Evolutionary conservation across 352 stramenopile species (phyloP).

Genomic region (Phytophthora hibernalis): DNA sequence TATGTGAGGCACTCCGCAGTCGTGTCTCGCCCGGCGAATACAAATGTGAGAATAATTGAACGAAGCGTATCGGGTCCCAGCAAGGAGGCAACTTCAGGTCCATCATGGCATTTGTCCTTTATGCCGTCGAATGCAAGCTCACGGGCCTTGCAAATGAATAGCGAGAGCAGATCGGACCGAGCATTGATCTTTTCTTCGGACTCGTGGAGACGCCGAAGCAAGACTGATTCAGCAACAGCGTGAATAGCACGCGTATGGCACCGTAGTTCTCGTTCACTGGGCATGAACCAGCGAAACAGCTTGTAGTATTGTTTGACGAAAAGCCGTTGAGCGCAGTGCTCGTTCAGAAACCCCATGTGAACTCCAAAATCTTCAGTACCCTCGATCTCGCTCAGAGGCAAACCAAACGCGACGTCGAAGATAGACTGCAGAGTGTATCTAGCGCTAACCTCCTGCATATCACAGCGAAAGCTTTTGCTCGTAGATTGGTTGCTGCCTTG

Average conservation of each 20-base stretch:
- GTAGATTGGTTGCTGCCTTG: background rate
- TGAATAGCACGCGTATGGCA: slow-evolving; percentile 36
- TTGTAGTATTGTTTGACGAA: slow-evolving; percentile 80
- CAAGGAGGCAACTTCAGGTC: slow-evolving; percentile 18
- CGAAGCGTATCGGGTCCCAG: slow-evolving; percentile 45
- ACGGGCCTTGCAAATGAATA: slow-evolving; percentile 65
- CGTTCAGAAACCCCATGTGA: slow-evolving; percentile 65
- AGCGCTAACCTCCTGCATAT: slow-evolving; percentile 63
- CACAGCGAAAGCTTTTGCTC: slow-evolving; percentile 34
- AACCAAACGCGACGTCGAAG: slow-evolving; percentile 67
- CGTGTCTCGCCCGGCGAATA: slow-evolving; percentile 89
- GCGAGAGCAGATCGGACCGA: slow-evolving; percentile 56
- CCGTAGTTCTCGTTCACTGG: slow-evolving; percentile 57
- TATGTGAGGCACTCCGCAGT: slow-evolving; percentile 80
- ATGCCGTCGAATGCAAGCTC: slow-evolving; percentile 35
- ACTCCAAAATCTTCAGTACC: slow-evolving; percentile 44
- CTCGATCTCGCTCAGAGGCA: slow-evolving; percentile 42
- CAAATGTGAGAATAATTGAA: slow-evolving; percentile 79
- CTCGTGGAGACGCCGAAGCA: slow-evolving; percentile 48
- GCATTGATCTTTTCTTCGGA: slow-evolving; percentile 31
- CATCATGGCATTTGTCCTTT: background rate
- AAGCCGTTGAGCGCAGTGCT: slow-evolving; percentile 59
- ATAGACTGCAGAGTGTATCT: slow-evolving; percentile 65
- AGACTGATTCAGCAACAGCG: slow-evolving; percentile 56
- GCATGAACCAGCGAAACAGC: slow-evolving; percentile 61